These are phyloP conservation scores for Radiomyces spectabilis DNA, from an alignment of 192 early-diverging fungal genomes.

Conservation along the genomic window DNA sequence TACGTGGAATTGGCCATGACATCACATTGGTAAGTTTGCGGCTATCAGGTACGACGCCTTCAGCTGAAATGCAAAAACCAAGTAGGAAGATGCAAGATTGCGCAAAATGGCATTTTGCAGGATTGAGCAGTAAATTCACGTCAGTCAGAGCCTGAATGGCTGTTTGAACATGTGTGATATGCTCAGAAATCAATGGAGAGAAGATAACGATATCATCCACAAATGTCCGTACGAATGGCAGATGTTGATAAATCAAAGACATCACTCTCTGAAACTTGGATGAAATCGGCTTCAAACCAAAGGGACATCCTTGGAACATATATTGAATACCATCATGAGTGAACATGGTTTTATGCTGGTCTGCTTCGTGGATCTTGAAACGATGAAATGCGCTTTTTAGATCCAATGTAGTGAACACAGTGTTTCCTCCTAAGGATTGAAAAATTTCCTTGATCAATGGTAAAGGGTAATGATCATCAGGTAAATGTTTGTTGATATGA, in stretches of 20 bases:
- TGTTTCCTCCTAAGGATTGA: background rate
- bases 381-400: conserved; percentile 2
- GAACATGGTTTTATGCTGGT: conserved; percentile 12
- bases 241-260: conserved; percentile 1
- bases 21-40: conserved; percentile 17
- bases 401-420: conserved; percentile 7
- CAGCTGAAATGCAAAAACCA: background rate
- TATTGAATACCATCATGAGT: conserved; percentile 10
- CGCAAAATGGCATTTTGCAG: conserved; percentile 14
- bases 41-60: conserved; percentile 9
- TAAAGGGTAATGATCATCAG: conserved; percentile 7
- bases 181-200: background rate
- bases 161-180: background rate
- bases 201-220: background rate
- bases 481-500: background rate
- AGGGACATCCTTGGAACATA: conserved; percentile 14
- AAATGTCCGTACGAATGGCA: background rate
- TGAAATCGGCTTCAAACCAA: conserved; percentile 21
- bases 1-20: conserved; percentile 2
- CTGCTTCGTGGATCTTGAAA: background rate
- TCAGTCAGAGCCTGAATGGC: conserved; percentile 2
- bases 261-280: conserved; percentile 4
- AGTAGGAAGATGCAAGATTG: conserved; percentile 2
- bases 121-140: conserved; percentile 13
- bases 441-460: conserved; percentile 15